Base-by-base conservation (phyloP, 768 basidiomycete species). In the Podaxis rugospora region DNA sequence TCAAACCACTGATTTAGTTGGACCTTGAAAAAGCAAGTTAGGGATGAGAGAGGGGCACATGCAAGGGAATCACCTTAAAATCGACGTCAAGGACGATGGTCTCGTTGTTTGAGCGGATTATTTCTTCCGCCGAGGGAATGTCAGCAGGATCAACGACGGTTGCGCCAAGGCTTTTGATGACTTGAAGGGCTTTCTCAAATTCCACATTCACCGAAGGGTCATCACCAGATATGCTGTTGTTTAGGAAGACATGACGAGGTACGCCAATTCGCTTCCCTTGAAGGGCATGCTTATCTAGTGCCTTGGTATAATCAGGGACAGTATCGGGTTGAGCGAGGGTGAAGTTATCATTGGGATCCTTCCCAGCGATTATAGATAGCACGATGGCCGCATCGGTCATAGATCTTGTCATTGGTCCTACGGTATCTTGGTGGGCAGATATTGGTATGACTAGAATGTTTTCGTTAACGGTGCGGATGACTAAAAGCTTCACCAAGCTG, bases 71-170 rank as follows among this genome's bases (percentile, higher is more conserved):
- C 52, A 81, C 87, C 77, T 86, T 88, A 72, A 88, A 84, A 63
- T 88, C 86, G 0, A 75, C 72, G 10, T 74, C 65, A n/a, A 84
- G 63, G 2, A 87, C 86, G 14, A 83, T 69, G 0, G 75, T 80
- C 67, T 88, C 85, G 58, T 85, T 83, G 13, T 78, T 77, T 0
- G 81, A 80, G 2, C 65, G 62, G 18, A 76, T 65, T 10, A 84
- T 77, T 56, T 83, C 84, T 0, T 78, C 75, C 2, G 80, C 82
- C 27, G 81, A 81, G 0, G 85, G 80, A 14, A 89, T 71, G 61
- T 88, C 83, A 1, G 85, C 83, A 0, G 86, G 84, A 66, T 89
- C 87, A 5, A 88, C 75, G 3, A 89, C 74, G 1, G 80, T 78
- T 0, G 81, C 81, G 1, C 82, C 82, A 1, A 83, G 71, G 2